A percentile compares a stretch with the other conserved stretches of the same genome.
These are phyloP conservation scores for Dictyostelium gargantuum DNA, from an alignment of 208 protist species.

Conservation along the genomic window DNA sequence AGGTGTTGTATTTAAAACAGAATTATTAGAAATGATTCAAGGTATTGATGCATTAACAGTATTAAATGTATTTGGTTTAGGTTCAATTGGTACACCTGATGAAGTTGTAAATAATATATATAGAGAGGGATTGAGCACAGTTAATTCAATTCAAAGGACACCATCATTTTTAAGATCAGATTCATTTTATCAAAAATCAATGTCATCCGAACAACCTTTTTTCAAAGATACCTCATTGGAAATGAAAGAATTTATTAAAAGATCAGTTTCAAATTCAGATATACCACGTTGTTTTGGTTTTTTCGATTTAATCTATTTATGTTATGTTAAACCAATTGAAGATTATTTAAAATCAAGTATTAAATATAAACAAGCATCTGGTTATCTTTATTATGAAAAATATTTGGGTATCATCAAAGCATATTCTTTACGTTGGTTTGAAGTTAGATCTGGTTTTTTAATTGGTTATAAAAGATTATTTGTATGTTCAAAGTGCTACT, in stretches of 20 bases:
- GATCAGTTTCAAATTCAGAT: neutral
- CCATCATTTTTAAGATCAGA: neutral
- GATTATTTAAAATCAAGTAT: slow-evolving; percentile 41
- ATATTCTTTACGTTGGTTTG: slow-evolving; percentile 41
- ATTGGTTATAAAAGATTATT: slow-evolving; percentile 38
- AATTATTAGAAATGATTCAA: slow-evolving; percentile 32
- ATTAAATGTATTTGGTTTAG: slow-evolving; percentile 53
- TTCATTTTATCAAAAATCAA: slow-evolving; percentile 1
- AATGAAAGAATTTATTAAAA: neutral
- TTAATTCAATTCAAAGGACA: neutral
- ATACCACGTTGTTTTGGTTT: slow-evolving; percentile 52
- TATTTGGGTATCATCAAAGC: slow-evolving; percentile 32
- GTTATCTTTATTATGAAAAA: slow-evolving; percentile 41
- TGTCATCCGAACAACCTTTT: neutral
- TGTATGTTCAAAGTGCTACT: neutral
- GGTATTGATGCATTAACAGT: neutral
- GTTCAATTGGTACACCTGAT: slow-evolving; percentile 20
- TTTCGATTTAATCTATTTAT: slow-evolving; percentile 52
- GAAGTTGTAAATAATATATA: slow-evolving; percentile 55
- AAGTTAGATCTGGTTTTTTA: slow-evolving; percentile 33
- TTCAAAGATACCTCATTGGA: neutral
- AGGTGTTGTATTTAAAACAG: slow-evolving; percentile 7
- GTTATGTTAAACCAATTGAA: slow-evolving; percentile 60
- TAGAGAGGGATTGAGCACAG: neutral
- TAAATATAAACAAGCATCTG: slow-evolving; percentile 15